These are phyloP conservation scores for Zea luxurians DNA, from an alignment of 176 grass and related monocot genomes.

Conservation along the genomic window DNA sequence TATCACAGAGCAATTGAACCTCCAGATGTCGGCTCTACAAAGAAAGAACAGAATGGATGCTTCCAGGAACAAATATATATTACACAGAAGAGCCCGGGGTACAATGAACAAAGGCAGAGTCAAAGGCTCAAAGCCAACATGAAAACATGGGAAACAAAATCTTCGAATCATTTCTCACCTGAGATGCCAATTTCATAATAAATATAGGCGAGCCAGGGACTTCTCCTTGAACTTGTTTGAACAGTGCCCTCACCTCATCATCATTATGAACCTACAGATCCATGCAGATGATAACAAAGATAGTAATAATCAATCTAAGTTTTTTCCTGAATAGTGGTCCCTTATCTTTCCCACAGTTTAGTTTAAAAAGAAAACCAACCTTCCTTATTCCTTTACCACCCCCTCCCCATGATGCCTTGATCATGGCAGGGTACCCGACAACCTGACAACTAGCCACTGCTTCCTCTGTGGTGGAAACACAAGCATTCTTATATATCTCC, in stretches of 20 bases:
- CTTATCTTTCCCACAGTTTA: slow-evolving; percentile 28
- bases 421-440: slow-evolving; percentile 97
- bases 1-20: slow-evolving; percentile 93
- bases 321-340: slow-evolving; percentile 18
- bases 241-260: slow-evolving; percentile 94
- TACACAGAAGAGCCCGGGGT: slow-evolving; percentile 23
- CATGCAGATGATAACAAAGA: slow-evolving; percentile 38
- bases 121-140: slow-evolving; percentile 1
- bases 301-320: slow-evolving; percentile 1
- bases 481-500: slow-evolving; percentile 87
- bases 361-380: slow-evolving; percentile 59
- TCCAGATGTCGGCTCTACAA: slow-evolving; percentile 93
- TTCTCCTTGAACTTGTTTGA: slow-evolving; percentile 99
- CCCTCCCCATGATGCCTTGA: slow-evolving; percentile 99
- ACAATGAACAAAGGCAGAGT: slow-evolving; percentile 10
- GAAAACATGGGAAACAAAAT: slow-evolving; percentile 8
- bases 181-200: slow-evolving; percentile 99
- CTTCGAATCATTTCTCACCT: slow-evolving; percentile 57
- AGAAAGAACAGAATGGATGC: slow-evolving; percentile 28
- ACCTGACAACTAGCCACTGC: slow-evolving; percentile 93
- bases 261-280: slow-evolving; percentile 86
- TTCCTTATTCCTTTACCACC: slow-evolving; percentile 99
- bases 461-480: slow-evolving; percentile 93
- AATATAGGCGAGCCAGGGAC: slow-evolving; percentile 99
- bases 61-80: slow-evolving; percentile 33